Evolutionary conservation across 176 grass and related monocot species (phyloP).

Genomic region (Oryza punctata): DNA sequence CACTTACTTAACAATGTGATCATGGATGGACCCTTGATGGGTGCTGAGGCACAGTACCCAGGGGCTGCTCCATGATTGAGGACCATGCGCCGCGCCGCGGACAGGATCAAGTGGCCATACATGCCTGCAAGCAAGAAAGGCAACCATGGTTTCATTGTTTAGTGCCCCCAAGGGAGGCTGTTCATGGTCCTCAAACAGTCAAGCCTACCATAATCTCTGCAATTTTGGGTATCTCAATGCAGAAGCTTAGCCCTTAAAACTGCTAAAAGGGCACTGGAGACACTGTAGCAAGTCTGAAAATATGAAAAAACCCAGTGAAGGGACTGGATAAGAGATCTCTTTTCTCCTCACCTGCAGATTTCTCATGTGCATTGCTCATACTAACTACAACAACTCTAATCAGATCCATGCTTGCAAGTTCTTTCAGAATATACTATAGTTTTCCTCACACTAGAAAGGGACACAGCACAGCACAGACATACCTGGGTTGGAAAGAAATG

Average conservation of each 20-base stretch:
- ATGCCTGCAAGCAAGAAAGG: slow-evolving; percentile 51
- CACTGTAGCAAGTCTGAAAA: slow-evolving; percentile 17
- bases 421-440: slow-evolving; percentile 27
- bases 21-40: slow-evolving; percentile 46
- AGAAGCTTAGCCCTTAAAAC: slow-evolving; percentile 45
- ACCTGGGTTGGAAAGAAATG: slow-evolving; percentile 24
- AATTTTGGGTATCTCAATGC: slow-evolving; percentile 19
- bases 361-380: slow-evolving; percentile 49
- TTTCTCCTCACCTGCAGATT: slow-evolving; percentile 35
- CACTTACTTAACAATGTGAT: slow-evolving; percentile 36
- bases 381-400: slow-evolving; percentile 32
- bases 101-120: slow-evolving; percentile 59
- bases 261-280: slow-evolving; percentile 33
- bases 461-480: not conserved
- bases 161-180: slow-evolving; percentile 32
- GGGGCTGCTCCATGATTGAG: slow-evolving; percentile 42
- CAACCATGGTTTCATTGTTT: slow-evolving; percentile 43
- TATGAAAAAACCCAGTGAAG: slow-evolving; percentile 23
- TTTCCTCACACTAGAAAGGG: slow-evolving; percentile 30
- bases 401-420: slow-evolving; percentile 46
- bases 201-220: slow-evolving; percentile 45
- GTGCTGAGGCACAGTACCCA: slow-evolving; percentile 40
- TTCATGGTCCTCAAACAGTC: slow-evolving; percentile 49
- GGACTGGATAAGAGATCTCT: slow-evolving; percentile 12
- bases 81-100: slow-evolving; percentile 37